These are phyloP conservation scores for Mortierella sp. DNA, from an alignment of 371 early-diverging fungal species.

Conservation along the genomic window DNA sequence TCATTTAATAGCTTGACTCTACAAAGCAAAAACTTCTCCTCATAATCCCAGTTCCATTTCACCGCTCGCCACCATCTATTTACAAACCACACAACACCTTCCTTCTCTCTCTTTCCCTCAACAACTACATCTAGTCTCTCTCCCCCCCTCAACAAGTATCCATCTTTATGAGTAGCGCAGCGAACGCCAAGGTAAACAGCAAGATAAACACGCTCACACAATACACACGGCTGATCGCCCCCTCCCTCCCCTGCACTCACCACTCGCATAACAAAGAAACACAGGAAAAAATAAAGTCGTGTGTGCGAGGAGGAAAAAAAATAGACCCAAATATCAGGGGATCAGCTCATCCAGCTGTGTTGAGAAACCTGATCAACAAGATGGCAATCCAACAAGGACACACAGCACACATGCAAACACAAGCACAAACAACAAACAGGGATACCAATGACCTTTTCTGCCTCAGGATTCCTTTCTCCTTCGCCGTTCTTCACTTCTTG, in stretches of 20 bases:
- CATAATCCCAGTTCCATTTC: no score
- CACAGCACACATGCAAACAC: background rate
- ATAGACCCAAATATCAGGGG: constrained; percentile 10
- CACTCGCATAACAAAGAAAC: background rate
- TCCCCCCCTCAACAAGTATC: constrained; percentile 22
- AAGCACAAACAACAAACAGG: background rate
- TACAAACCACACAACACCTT: constrained; percentile 5
- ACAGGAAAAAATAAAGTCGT: constrained; percentile 12
- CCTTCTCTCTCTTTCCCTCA: constrained; percentile 6
- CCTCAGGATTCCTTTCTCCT: background rate
- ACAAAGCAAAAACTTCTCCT: background rate
- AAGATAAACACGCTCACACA: background rate
- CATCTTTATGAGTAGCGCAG: constrained; percentile 60
- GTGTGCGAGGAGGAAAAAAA: background rate
- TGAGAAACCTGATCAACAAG: constrained; percentile 4
- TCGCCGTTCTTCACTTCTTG: background rate
- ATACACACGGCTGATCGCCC: no score
- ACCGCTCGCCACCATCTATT: no score
- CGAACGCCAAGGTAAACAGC: constrained; percentile 56
- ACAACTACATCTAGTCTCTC: background rate
- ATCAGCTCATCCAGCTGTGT: constrained; percentile 5
- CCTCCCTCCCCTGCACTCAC: background rate
- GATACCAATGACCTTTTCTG: background rate
- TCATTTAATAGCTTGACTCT: background rate
- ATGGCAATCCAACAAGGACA: background rate